phyloP scores from a whole-genome alignment of 257 asterid genomes.

The Galeopsis tetrahit region DNA sequence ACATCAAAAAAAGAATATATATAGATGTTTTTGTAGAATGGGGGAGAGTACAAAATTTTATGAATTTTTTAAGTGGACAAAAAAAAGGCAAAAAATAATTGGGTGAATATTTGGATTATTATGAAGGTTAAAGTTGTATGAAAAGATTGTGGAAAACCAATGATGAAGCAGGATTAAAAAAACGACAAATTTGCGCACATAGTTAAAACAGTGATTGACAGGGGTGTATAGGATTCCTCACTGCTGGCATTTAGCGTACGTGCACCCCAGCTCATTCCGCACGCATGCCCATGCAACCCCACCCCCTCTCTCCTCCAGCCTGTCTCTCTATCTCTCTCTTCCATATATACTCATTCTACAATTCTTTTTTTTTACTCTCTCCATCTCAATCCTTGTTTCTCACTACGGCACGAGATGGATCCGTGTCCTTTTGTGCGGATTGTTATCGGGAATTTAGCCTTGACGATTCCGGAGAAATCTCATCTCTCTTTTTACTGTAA shows the following conservation, averaged over 20 bases:
- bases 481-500: conserved; percentile 48
- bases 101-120: not conserved
- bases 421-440: conserved; percentile 92
- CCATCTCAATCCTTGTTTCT: not conserved
- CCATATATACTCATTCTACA: conserved; percentile 4
- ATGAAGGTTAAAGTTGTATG: not conserved
- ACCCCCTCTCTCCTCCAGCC: conserved; percentile 27
- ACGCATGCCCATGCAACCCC: conserved; percentile 54
- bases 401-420: conserved; percentile 60
- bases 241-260: conserved; percentile 62
- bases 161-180: not conserved
- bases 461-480: conserved; percentile 41
- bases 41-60: too few relatives aligned
- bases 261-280: conserved; percentile 92
- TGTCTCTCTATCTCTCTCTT: not conserved
- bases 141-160: not conserved
- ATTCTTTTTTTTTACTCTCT: not conserved
- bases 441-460: conserved; percentile 59
- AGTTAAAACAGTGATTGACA: conserved; percentile 38
- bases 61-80: not conserved
- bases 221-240: conserved; percentile 42
- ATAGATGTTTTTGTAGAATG: too few relatives aligned
- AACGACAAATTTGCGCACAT: conserved; percentile 27
- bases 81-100: not conserved
- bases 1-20: too few relatives aligned